Conservation (phyloP, 1,284 basidiomycete genomes). For the Sporisorium scitamineum region DNA sequence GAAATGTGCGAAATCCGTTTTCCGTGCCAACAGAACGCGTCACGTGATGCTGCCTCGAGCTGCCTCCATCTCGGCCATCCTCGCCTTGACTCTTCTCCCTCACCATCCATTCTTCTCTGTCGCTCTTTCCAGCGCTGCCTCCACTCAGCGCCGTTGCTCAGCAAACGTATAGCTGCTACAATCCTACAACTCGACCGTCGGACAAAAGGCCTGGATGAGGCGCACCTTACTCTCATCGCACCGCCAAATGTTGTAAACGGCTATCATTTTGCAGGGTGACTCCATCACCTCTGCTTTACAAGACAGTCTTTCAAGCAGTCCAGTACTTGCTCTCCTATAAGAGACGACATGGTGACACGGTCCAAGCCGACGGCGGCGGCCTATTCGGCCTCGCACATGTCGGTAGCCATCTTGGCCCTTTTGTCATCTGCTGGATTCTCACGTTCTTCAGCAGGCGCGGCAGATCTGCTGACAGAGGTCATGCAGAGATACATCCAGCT, state of each 20-base stretch:
- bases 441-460: constrained; percentile 46
- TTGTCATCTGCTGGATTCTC: constrained; percentile 55
- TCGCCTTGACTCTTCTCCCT: constrained; percentile 1
- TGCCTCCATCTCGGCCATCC: constrained; percentile 21
- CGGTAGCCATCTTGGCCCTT: constrained; percentile 32
- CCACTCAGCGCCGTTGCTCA: neutral
- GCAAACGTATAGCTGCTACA: neutral
- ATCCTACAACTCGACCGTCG: neutral
- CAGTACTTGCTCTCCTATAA: neutral
- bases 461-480: constrained; percentile 51
- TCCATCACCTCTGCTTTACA: constrained; percentile 23
- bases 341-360: constrained; percentile 28
- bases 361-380: constrained; percentile 44
- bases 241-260: constrained; percentile 32
- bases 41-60: constrained; percentile 30
- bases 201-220: constrained; percentile 6
- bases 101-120: neutral
- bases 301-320: neutral
- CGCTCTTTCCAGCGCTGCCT: neutral
- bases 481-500: constrained; percentile 58
- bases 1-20: constrained; percentile 21
- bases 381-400: constrained; percentile 51
- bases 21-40: constrained; percentile 20
- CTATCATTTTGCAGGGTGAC: constrained; percentile 26
- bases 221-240: neutral